phyloP scores from a whole-genome alignment of 2,329 filamentous ascomycete genomes.

The Periconia macrospinosa region DNA sequence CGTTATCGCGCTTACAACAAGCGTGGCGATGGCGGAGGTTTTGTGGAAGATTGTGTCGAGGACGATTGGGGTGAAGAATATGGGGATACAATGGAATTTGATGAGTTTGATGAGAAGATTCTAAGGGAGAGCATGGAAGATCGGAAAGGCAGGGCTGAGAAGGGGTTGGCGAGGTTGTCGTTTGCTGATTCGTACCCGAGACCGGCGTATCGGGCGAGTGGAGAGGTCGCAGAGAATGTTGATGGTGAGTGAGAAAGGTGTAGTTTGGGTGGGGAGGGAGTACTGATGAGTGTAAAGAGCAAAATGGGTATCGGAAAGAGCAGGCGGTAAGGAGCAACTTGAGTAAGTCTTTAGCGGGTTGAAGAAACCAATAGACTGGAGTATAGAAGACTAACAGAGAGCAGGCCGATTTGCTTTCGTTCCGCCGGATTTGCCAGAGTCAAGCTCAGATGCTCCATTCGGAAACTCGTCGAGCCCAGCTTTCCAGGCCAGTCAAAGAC shows the following conservation, averaged over 20 bases:
- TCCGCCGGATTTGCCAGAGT: conserved; percentile 12
- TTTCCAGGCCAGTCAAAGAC: conserved; percentile 40
- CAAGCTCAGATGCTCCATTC: conserved; percentile 35
- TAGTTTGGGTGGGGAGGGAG: neutral
- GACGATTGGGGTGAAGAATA: conserved; percentile 20
- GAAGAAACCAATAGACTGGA: neutral
- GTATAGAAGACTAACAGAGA: conserved; percentile 1
- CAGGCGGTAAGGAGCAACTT: neutral
- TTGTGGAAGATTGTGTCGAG: conserved; percentile 19
- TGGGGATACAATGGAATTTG: conserved; percentile 28
- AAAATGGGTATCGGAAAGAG: conserved; percentile 1
- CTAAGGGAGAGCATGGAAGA: conserved; percentile 35
- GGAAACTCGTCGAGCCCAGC: conserved; percentile 45
- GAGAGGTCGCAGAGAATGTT: neutral
- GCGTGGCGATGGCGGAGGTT: neutral
- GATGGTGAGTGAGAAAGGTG: neutral
- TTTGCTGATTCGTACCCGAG: conserved; percentile 27
- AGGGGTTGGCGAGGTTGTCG: conserved; percentile 42
- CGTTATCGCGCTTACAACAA: conserved; percentile 22
- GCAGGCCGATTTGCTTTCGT: conserved; percentile 28
- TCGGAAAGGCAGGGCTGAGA: conserved; percentile 37
- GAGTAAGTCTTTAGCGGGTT: conserved; percentile 6
- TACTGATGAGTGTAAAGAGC: conserved; percentile 7
- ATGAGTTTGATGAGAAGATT: conserved; percentile 50
- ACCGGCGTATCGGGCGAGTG: conserved; percentile 1